Evolutionary conservation across 2,329 filamentous ascomycete genomes (phyloP).

Genomic region (Thielaviopsis ethacetica): DNA sequence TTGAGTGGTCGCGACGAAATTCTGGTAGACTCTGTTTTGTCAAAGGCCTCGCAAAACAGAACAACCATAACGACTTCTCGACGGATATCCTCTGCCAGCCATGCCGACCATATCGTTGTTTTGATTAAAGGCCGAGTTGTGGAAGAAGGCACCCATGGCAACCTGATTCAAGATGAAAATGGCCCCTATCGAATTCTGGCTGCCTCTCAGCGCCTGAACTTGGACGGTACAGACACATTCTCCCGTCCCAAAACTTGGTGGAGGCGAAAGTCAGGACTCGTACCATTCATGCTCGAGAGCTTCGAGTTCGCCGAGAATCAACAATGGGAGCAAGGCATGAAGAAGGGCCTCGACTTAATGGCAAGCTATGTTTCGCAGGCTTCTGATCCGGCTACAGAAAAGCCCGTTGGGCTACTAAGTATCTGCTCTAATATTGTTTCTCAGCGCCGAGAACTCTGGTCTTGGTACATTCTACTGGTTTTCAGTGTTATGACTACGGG

Average conservation of each 20-base stretch:
- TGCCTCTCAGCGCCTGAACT: constrained; percentile 15
- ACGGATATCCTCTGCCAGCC: constrained; percentile 36
- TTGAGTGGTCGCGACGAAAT: constrained; percentile 25
- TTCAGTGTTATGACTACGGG: constrained; percentile 10
- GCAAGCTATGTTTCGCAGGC: background rate
- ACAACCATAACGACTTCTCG: constrained; percentile 51
- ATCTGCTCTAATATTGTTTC: constrained; percentile 10
- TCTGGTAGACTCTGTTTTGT: constrained; percentile 37
- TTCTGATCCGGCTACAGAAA: background rate
- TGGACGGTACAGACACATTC: constrained; percentile 10
- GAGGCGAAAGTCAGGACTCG: constrained; percentile 10
- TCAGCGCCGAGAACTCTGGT: constrained; percentile 9
- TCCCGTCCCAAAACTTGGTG: constrained; percentile 8
- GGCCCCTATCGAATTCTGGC: constrained; percentile 30
- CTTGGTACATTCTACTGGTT: constrained; percentile 11
- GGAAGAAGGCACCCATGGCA: constrained; percentile 42
- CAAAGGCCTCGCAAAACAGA: constrained; percentile 32
- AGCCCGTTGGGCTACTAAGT: constrained; percentile 1
- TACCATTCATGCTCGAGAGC: constrained; percentile 5
- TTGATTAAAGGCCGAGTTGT: constrained; percentile 47
- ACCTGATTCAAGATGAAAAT: constrained; percentile 28
- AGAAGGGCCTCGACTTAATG: constrained; percentile 6
- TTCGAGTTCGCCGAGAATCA: constrained; percentile 8
- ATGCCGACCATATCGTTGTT: constrained; percentile 48
- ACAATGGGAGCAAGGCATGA: constrained; percentile 9